phyloP scores from a whole-genome alignment of 192 early-diverging fungal genomes.

The Ramicandelaber brevisporus region DNA sequence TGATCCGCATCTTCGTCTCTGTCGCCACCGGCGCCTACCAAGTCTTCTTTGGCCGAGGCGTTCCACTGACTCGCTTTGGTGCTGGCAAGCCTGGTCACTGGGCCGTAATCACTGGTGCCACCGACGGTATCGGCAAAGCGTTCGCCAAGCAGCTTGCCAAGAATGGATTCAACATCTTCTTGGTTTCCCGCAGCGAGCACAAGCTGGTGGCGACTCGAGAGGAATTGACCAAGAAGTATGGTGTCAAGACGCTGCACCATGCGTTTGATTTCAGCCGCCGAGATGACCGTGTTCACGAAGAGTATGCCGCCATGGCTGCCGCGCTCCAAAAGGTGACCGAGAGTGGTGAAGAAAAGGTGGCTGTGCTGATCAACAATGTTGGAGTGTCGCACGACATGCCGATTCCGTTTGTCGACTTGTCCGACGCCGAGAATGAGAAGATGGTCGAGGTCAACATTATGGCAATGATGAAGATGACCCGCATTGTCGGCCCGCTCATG shows the following conservation, averaged over 20 bases:
- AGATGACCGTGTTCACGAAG: constrained; percentile 7
- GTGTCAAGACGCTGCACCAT: constrained; percentile 31
- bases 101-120: constrained; percentile 78
- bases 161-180: constrained; percentile 54
- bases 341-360: constrained; percentile 5
- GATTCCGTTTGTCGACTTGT: constrained; percentile 57
- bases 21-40: too few species aligned
- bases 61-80: constrained; percentile 15
- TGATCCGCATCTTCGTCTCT: too few species aligned
- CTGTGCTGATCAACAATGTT: constrained; percentile 75
- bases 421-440: constrained; percentile 24
- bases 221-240: constrained; percentile 28
- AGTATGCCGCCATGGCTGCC: constrained; percentile 36
- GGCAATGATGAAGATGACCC: constrained; percentile 56
- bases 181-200: constrained; percentile 53
- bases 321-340: constrained; percentile 22
- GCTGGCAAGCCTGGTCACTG: constrained; percentile 18
- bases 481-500: constrained; percentile 59
- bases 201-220: constrained; percentile 53
- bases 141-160: constrained; percentile 76
- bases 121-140: constrained; percentile 89
- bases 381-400: constrained; percentile 80
- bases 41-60: too few species aligned
- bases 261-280: constrained; percentile 63
- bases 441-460: constrained; percentile 77